Evolutionary conservation across 192 early-diverging fungal genomes (phyloP), one percentile per base, ranked within the genome.

Genomic region (Podila epicladia): DNA sequence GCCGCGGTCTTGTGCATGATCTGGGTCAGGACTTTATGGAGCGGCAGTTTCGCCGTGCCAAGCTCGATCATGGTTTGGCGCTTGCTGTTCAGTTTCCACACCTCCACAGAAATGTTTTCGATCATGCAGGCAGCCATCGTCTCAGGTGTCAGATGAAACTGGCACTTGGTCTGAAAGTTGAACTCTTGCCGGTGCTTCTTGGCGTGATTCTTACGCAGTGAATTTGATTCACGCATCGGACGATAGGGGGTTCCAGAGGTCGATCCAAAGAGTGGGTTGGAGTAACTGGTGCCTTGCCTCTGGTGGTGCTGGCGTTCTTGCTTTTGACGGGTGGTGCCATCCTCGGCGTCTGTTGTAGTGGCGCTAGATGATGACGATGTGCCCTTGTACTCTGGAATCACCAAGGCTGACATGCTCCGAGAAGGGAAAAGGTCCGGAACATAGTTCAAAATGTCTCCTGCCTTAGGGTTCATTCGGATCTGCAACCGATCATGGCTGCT

Each of bases 111-210:
- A 35, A 80, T 72, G 37, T 80, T 80, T 57, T 80, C 77, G 2
- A 80, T 62, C 70, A 80, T 67, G 37, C 77, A 80, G 12, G 77
- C 77, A 0, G 77, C 77, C 77, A 80, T 80, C 15, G 71, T 65
- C 33, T 80, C 77, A 2, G 77, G 77, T 20, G 77, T 80, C 37
- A 80, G 38, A 15, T 67, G 65, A 11, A 80, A 41, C 20, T 68
- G 71, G 26, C 66, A 73, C 11, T 69, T 45, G 2, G 65, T 58
- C 33, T 64, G 59, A 22, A 80, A 80, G 58, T 80, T 80, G 49
- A 80, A 80, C 29, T 80, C 69, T 33, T 80, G 77, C 1, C 69
- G 50, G 33, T 80, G 71, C 22, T 72, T 58, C 19, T 65, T 62
- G 51, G 53, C 17, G 53, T 55, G 53, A 4, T 55, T 45, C 41